phyloP scores from a whole-genome alignment of 495 filamentous ascomycete genomes.

The Aspergillus ostianus region DNA sequence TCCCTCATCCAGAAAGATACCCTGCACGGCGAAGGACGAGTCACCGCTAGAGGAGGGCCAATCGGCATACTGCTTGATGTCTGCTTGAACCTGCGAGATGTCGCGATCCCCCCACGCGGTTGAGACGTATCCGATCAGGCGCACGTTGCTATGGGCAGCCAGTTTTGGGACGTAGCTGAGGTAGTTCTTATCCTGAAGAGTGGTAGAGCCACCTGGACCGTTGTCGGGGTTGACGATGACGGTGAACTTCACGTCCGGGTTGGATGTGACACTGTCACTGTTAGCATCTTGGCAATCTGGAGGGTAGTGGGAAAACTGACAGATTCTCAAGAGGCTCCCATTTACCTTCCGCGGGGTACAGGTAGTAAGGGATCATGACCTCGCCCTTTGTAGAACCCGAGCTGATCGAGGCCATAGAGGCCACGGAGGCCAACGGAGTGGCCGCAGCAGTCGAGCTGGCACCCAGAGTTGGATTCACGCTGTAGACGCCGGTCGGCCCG shows the following conservation, averaged over 20 bases:
- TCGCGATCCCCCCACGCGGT: slow-evolving; percentile 32
- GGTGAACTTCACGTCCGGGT: slow-evolving; percentile 36
- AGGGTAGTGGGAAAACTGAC: slow-evolving; percentile 5
- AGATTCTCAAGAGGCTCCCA: slow-evolving; percentile 35
- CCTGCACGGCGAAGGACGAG: slow-evolving; percentile 14
- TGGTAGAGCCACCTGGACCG: slow-evolving; percentile 33
- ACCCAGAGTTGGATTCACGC: background rate
- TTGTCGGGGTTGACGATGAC: slow-evolving; percentile 45
- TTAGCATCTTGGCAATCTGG: background rate
- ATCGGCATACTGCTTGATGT: slow-evolving; percentile 31
- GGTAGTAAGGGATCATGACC: slow-evolving; percentile 39
- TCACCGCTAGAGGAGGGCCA: slow-evolving; percentile 24
- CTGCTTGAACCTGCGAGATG: slow-evolving; percentile 20
- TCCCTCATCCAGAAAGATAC: slow-evolving; percentile 28
- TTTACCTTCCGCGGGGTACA: slow-evolving; percentile 31
- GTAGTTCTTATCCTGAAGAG: slow-evolving; percentile 36
- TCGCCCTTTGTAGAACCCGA: background rate
- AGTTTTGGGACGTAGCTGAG: slow-evolving; percentile 29
- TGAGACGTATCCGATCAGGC: slow-evolving; percentile 43
- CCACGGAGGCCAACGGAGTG: background rate
- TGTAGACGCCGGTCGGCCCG: background rate
- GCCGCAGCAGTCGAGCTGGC: background rate
- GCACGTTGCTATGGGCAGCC: slow-evolving; percentile 32
- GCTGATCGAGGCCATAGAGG: background rate
- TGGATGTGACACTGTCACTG: slow-evolving; percentile 14